A percentile compares a stretch with the other conserved stretches of the same genome.
These are phyloP conservation scores for Penicillium waksmanii DNA, from an alignment of 495 filamentous ascomycete species.

Conservation along the genomic window DNA sequence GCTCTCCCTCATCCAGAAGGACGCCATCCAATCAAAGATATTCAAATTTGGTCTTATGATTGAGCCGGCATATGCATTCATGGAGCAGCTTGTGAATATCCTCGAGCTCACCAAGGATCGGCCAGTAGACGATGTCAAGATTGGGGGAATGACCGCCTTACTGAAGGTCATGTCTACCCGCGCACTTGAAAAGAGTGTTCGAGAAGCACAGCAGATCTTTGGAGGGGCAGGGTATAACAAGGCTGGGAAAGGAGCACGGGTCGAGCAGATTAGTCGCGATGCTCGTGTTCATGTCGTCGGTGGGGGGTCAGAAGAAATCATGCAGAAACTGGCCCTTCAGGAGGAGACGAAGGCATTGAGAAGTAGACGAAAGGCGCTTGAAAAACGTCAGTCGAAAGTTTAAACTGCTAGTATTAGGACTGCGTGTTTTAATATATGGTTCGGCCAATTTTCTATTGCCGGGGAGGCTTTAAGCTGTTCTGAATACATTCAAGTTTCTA, in stretches of 20 bases:
- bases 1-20: constrained; percentile 49
- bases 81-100: constrained; percentile 53
- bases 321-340: constrained; percentile 50
- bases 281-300: constrained; percentile 60
- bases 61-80: constrained; percentile 51
- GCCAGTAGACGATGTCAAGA: constrained; percentile 41
- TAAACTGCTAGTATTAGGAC: constrained; percentile 10
- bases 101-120: constrained; percentile 44
- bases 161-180: constrained; percentile 59
- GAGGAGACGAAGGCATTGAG: constrained; percentile 46
- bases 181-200: constrained; percentile 57
- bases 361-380: constrained; percentile 36
- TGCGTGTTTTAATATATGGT: too few relatives aligned
- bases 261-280: constrained; percentile 63
- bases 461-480: too few relatives aligned
- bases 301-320: constrained; percentile 62
- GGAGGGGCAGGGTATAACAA: constrained; percentile 61
- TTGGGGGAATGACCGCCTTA: constrained; percentile 52
- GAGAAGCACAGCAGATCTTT: constrained; percentile 65
- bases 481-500: too few relatives aligned
- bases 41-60: constrained; percentile 54
- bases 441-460: too few relatives aligned
- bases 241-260: constrained; percentile 51
- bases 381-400: constrained; percentile 37
- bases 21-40: constrained; percentile 52